phyloP scores from a whole-genome alignment of 208 protist species.

The Sergeia podlipaevii region DNA sequence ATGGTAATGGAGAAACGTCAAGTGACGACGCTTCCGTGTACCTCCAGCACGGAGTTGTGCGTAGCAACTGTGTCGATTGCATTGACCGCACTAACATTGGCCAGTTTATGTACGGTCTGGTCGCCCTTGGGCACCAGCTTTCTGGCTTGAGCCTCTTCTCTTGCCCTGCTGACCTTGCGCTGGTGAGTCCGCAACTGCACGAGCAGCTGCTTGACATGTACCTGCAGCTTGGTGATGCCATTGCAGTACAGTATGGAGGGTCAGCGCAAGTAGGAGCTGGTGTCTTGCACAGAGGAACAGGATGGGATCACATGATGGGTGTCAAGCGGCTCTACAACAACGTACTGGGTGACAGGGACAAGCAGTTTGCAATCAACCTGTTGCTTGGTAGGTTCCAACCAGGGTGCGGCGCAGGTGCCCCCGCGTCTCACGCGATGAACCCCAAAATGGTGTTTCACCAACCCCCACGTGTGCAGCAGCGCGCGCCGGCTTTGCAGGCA shows the following conservation, averaged over 20 bases:
- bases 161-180: constrained; percentile 27
- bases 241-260: constrained; percentile 88
- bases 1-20: not conserved
- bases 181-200: constrained; percentile 30
- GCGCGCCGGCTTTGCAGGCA: too few species aligned
- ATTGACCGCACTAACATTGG: constrained; percentile 97
- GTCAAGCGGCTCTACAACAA: constrained; percentile 89
- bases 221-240: constrained; percentile 70
- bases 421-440: constrained; percentile 8
- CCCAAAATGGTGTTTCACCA: not conserved
- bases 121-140: constrained; percentile 71
- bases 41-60: constrained; percentile 87
- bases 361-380: constrained; percentile 76
- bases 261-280: constrained; percentile 82
- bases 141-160: constrained; percentile 35
- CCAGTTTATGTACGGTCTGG: constrained; percentile 91
- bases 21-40: constrained; percentile 2
- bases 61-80: constrained; percentile 98
- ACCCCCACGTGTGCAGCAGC: too few species aligned
- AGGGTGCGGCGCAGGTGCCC: too few species aligned
- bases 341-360: constrained; percentile 68
- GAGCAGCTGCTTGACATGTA: constrained; percentile 80
- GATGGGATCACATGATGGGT: constrained; percentile 86
- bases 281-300: constrained; percentile 72
- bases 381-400: constrained; percentile 78